phyloP scores from a whole-genome alignment of 2,329 filamentous ascomycete genomes.

The Ceratocystiopsis brevicomis region DNA sequence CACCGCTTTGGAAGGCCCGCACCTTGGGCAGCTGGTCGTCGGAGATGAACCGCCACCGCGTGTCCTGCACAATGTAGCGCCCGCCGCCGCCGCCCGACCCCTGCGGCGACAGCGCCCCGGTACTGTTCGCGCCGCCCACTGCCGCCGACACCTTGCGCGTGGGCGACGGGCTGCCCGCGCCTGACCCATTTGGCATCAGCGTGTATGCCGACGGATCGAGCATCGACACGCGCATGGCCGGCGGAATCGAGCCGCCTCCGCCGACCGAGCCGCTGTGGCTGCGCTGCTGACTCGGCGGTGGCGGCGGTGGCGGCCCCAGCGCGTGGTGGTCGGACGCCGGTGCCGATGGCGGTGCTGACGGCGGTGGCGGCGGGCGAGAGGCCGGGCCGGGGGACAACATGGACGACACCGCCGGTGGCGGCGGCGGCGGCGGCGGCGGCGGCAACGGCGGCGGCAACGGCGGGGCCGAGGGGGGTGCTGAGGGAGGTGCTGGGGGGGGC shows the following conservation, averaged over 20 bases:
- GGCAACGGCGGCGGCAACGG: constrained; percentile 19
- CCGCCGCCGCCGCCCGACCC: constrained; percentile 13
- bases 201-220: constrained; percentile 64
- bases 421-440: constrained; percentile 18
- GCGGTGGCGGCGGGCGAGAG: constrained; percentile 12
- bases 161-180: constrained; percentile 22
- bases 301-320: constrained; percentile 19
- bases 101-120: constrained; percentile 9
- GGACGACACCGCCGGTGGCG: constrained; percentile 11
- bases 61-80: constrained; percentile 49
- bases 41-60: constrained; percentile 70
- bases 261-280: constrained; percentile 13
- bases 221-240: constrained; percentile 31
- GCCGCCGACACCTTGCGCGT: constrained; percentile 14
- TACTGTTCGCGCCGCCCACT: constrained; percentile 9
- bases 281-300: constrained; percentile 15
- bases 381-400: constrained; percentile 15
- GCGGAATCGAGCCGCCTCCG: constrained; percentile 23
- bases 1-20: constrained; percentile 54
- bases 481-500: constrained; percentile 8
- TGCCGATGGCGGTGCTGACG: constrained; percentile 12
- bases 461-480: constrained; percentile 11
- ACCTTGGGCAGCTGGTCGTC: constrained; percentile 72
- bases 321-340: constrained; percentile 9
- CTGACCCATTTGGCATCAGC: constrained; percentile 40